Evolutionary conservation across 352 stramenopile species (phyloP).

Genomic region (Elongisporangium anandrum): DNA sequence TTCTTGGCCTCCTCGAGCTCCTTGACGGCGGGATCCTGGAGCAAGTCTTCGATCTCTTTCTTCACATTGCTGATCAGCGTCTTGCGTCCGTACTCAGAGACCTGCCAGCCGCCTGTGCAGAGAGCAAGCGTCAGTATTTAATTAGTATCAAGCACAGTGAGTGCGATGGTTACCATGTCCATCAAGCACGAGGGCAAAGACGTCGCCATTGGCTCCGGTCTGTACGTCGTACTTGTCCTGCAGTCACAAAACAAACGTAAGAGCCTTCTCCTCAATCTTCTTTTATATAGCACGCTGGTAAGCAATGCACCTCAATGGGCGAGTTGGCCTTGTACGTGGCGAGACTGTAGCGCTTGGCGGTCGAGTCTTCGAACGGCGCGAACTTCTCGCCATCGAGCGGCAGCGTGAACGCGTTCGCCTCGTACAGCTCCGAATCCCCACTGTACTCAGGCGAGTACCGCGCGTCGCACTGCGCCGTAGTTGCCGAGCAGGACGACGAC

Average conservation of each 20-base stretch:
- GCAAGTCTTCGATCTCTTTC: conserved; percentile 54
- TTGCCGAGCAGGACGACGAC: conserved; percentile 7
- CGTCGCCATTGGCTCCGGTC: conserved; percentile 55
- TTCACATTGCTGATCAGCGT: conserved; percentile 79
- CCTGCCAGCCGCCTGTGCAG: conserved; percentile 86
- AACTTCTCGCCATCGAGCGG: conserved; percentile 54
- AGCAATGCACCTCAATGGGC: conserved; percentile 37
- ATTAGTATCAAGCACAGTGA: background rate
- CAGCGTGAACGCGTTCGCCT: conserved; percentile 36
- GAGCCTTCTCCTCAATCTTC: no score
- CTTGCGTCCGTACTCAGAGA: conserved; percentile 85
- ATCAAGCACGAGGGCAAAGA: conserved; percentile 88
- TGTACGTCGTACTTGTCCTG: conserved; percentile 86
- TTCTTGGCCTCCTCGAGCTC: conserved; percentile 18
- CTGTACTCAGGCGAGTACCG: conserved; percentile 32
- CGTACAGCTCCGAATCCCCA: conserved; percentile 17
- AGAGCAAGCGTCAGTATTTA: background rate
- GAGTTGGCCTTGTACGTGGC: conserved; percentile 68
- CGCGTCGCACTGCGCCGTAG: conserved; percentile 50
- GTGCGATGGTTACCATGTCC: conserved; percentile 62
- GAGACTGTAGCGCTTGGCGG: conserved; percentile 40
- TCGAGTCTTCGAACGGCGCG: conserved; percentile 34
- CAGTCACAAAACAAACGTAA: background rate
- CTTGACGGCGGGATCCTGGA: conserved; percentile 27
- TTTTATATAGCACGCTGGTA: background rate